Conservation (phyloP, 768 basidiomycete species). For the Polyporus arcularius region DNA sequence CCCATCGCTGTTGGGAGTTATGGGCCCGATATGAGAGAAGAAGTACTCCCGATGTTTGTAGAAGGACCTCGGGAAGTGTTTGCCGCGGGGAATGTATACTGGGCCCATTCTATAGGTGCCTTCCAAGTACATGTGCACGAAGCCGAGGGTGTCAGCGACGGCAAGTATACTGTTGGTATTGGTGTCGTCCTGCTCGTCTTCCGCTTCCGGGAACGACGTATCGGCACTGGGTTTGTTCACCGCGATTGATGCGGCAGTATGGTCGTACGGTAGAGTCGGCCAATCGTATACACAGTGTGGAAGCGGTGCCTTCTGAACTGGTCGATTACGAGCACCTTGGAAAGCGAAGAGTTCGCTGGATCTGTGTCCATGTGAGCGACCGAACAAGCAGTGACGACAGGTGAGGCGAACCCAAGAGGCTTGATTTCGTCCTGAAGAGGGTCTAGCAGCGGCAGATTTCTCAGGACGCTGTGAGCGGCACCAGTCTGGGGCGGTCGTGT, state of each 20-base stretch:
- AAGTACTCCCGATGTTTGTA: slow-evolving; percentile 47
- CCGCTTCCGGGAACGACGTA: slow-evolving; percentile 31
- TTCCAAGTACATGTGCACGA: slow-evolving; percentile 68
- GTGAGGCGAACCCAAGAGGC: slow-evolving; percentile 58
- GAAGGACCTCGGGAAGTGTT: slow-evolving; percentile 33
- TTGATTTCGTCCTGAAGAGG: slow-evolving; percentile 66
- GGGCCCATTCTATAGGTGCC: slow-evolving; percentile 73
- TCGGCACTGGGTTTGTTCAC: slow-evolving; percentile 39
- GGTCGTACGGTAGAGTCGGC: slow-evolving; percentile 64
- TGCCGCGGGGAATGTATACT: slow-evolving; percentile 38
- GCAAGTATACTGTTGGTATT: slow-evolving; percentile 61
- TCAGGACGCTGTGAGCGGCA: slow-evolving; percentile 71
- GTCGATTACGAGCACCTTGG: slow-evolving; percentile 62
- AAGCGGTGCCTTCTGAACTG: slow-evolving; percentile 42
- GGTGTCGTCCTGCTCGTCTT: slow-evolving; percentile 51
- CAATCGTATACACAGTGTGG: slow-evolving; percentile 67
- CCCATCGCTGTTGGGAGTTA: slow-evolving; percentile 26
- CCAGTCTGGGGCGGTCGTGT: slow-evolving; percentile 60
- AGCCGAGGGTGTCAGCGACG: slow-evolving; percentile 58
- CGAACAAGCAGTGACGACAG: neutral
- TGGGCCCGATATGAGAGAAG: slow-evolving; percentile 51
- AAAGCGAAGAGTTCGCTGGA: slow-evolving; percentile 82
- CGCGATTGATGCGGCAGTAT: slow-evolving; percentile 61
- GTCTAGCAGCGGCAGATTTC: slow-evolving; percentile 71
- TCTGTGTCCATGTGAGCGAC: slow-evolving; percentile 38